Base-by-base conservation (phyloP, 2,329 filamentous ascomycete species). In the Phoma sp. region DNA sequence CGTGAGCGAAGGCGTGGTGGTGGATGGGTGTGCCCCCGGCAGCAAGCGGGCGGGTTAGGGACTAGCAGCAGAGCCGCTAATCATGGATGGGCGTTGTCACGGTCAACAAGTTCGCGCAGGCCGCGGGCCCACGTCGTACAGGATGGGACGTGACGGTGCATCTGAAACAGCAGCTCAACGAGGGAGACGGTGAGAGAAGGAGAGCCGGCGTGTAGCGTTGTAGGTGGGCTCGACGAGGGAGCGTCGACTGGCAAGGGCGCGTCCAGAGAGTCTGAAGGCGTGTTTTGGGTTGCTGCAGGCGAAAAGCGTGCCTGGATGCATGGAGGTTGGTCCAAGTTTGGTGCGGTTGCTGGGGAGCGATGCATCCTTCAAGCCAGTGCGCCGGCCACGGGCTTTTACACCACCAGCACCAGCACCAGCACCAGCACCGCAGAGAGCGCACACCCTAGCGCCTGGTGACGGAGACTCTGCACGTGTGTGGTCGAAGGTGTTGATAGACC, bases 61-160 rank as follows among this genome's bases (percentile, higher is more conserved):
- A 3, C 7, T 29, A 48, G 47, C 44, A 53, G 47, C 45, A 48
- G 52, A 58, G 57, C 46, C 61, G 57, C 64, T 62, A 60, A 45
- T 44, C 50, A 52, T 40, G 55, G 58, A 50, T 48, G 41, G 32
- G 33, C 32, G 51, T 54, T 48, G 51, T 44, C 51, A 31, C 29
- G 58, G 55, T 58, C 55, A 47, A 60, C 53, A 51, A 52, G 44
- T 46, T 58, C 45, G 53, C 37, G 56, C 58, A 57, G 47, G 58
- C 52, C 50, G 44, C 50, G 44, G 29, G 53, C 27, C 48, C 43
- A 47, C 37, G 55, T 50, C 53, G 43, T 24, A 54, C 50, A 54
- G 22, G 48, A 43, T 48, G 37, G 33, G 24, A 17, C 41, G 57
- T 53, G 54, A 58, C 59, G 50, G 40, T 31, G 44, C 3, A 4